phyloP scores from a whole-genome alignment of 2,329 filamentous ascomycete genomes.

The Chlorencoelia australis region DNA sequence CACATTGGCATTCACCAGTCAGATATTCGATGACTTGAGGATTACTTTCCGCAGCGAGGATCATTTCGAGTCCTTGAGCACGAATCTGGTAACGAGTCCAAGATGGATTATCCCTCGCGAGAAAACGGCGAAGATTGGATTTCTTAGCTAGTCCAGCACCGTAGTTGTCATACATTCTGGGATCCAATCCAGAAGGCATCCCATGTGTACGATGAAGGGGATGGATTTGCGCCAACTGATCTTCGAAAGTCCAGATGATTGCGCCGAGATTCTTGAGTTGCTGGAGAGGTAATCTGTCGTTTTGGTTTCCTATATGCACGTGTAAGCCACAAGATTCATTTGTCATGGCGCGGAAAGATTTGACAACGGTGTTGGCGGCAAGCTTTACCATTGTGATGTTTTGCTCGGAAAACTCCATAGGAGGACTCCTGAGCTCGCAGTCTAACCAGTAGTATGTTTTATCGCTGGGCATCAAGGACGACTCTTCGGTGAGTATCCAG shows the following conservation, averaged over 20 bases:
- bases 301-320: slow-evolving; percentile 26
- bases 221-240: slow-evolving; percentile 8
- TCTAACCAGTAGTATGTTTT: background rate
- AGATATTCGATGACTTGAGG: no score
- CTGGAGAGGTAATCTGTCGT: slow-evolving; percentile 13
- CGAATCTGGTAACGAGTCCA: background rate
- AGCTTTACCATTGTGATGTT: background rate
- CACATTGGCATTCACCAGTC: no score
- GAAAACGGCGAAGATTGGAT: background rate
- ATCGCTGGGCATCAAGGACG: background rate
- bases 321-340: slow-evolving; percentile 23
- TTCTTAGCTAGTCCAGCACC: background rate
- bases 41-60: background rate
- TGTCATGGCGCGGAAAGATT: slow-evolving; percentile 14
- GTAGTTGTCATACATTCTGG: no score
- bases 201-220: background rate
- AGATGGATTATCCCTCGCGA: no score
- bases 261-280: slow-evolving; percentile 23
- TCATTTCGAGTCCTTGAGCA: background rate
- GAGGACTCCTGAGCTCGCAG: slow-evolving; percentile 3
- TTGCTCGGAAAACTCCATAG: background rate
- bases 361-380: slow-evolving; percentile 6
- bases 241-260: slow-evolving; percentile 23
- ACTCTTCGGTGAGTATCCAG: background rate
- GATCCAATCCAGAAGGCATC: no score